Evolutionary conservation across 2,329 filamentous ascomycete genomes (phyloP).

Genomic region (Trichoderma gracile): DNA sequence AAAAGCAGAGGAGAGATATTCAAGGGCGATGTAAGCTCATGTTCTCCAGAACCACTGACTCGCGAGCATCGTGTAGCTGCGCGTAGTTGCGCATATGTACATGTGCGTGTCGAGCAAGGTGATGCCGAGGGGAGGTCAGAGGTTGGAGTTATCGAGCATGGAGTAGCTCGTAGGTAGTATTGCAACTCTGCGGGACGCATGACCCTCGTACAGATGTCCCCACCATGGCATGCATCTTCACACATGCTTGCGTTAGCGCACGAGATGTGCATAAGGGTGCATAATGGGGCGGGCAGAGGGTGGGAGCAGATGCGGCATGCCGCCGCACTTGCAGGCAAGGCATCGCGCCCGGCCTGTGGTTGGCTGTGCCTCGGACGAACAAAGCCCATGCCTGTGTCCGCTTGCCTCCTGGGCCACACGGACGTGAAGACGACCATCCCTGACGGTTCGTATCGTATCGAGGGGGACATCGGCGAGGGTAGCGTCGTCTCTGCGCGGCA

Average conservation of each 20-base stretch:
- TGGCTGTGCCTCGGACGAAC: conserved; percentile 3
- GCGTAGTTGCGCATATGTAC: not conserved
- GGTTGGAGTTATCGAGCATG: not conserved
- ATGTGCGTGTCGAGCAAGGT: not conserved
- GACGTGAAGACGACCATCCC: conserved; percentile 4
- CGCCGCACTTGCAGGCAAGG: conserved; percentile 12
- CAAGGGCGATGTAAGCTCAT: not conserved
- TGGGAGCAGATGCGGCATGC: conserved; percentile 22
- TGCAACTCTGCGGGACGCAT: conserved; percentile 20
- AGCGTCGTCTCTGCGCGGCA: not conserved
- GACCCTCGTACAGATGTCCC: conserved; percentile 25
- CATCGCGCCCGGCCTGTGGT: conserved; percentile 3
- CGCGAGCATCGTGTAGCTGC: not conserved
- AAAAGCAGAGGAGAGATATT: not conserved
- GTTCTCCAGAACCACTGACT: conserved; percentile 2
- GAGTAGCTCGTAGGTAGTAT: not conserved
- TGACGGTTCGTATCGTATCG: conserved; percentile 16
- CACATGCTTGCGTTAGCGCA: conserved; percentile 24
- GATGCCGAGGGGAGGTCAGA: conserved; percentile 16
- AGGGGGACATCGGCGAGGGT: not conserved
- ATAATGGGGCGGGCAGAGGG: conserved; percentile 21
- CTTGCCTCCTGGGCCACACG: not conserved
- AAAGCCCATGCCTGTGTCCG: conserved; percentile 18
- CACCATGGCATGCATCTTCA: conserved; percentile 22
- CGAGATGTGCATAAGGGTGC: conserved; percentile 25